Evolutionary conservation across 192 early-diverging fungal genomes (phyloP), one percentile per base, ranked within the genome.

Genomic region (Globomyces pollinis-pini): DNA sequence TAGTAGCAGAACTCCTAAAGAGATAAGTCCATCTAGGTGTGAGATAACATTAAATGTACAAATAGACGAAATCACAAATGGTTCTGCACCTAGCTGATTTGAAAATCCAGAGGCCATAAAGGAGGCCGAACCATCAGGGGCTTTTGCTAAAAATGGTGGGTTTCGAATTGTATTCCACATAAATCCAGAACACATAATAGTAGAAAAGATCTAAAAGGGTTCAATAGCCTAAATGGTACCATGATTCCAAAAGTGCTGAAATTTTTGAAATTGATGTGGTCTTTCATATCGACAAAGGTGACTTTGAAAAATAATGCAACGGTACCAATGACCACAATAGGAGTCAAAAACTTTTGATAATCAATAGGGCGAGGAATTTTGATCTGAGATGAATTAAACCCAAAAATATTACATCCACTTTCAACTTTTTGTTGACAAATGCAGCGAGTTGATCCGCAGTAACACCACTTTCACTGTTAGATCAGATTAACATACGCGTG

Each of bases 131-230:
- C 82, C 80, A 44, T 85, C 65, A n/a, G n/a, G n/a, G 0, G 71
- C 54, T 28, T 62, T 59, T 2, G 75, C 73, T 9, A 78, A 70
- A 54, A 85, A 89, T 29, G 86, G 85, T 4, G 87, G 77, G 30
- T 70, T 72, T n/a, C 86, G 84, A 57, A 91, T 91, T 50, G 83
- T 79, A 66, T 91, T 89, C 86, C 85, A 89, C 89, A 91, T 91
- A 55, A 86, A 81, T 31, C 89, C 89, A 24, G 85, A 86, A 52
- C 77, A 86, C 76, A 88, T 84, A 45, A 84, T 56, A n/a, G 87
- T 65, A 24, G 86, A 81, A n/a, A 30, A 20, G 6, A 45, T 38
- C 32, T 33, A 60, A 16, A 60, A 26, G 15, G 34, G 6, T 47
- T 41, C 29, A n/a, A 39, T 0, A 20, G 39, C 16, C 20, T 31